Evolutionary conservation across 148 eudicot species (phyloP), one percentile per base, ranked within the genome.

Genomic region (Silene latifolia): DNA sequence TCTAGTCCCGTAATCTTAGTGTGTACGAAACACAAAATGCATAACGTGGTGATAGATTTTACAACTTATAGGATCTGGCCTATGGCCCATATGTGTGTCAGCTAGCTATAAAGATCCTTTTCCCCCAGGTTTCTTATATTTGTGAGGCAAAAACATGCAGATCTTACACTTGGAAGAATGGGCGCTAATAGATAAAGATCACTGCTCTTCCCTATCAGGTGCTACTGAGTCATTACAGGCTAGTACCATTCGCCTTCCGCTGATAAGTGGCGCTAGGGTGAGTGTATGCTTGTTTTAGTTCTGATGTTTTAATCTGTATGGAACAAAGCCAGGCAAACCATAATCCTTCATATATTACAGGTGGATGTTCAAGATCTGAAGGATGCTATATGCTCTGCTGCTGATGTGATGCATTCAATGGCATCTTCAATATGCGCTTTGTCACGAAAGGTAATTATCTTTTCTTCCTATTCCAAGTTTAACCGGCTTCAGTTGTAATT

Each of bases 341-440:
- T 62, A 66, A 32, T 32, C 62, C 44, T 35, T 20, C 24, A 62
- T 69, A 27, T 71, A 58, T n/a, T 72, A 24, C 88, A 94, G 98
- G 93, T 83, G 42, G 86, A 94, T 77, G 78, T 84, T 68, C 88
- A 78, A 48, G 78, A 81, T 61, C 60, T 94, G 25, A 86, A 88
- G 80, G 89, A 83, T 63, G 95, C 92, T 57, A 85, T 94, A 58
- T 74, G 85, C 72, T 91, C 97, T 27, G 93, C 98, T 67, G 91
- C 84, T 80, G 90, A 94, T 82, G 85, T 94, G 76, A 88, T 94
- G 97, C 89, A 87, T 69, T 85, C 81, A 19, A 89, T 90, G 91
- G 87, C 84, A 72, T 89, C 88, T 60, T 89, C 96, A 51, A 76
- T 89, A 63, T 81, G 87, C 80, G 72, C 86, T 82, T 80, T 87